Evolutionary conservation across 148 eudicot genomes (phyloP), one percentile per base, ranked within the genome.

Genomic region (Fagopyrum tataricum): DNA sequence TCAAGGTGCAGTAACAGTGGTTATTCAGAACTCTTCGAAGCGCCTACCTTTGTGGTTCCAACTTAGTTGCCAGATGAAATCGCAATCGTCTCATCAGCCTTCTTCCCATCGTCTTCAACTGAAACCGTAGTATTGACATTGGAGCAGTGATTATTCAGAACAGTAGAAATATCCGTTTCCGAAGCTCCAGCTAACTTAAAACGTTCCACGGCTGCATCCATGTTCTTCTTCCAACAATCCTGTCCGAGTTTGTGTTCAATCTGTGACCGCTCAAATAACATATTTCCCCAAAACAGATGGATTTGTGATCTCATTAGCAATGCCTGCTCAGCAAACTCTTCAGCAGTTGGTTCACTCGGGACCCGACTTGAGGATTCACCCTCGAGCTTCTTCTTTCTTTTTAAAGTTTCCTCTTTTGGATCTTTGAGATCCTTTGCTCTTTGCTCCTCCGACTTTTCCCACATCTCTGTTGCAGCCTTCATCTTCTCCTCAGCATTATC

Each of bases 151-250:
- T 91, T 95, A 75, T 86, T 91, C 55, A 82, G 77, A 72, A 95
- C 92, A 1, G 88, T 81, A 24, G 87, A 76, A 71, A 91, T 91
- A 73, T 95, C 97, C n/a, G 83, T 69, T 74, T 95, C 96, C 15
- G 98, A 90, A 74, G 98, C 98, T 47, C 97, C 97, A 66, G 97
- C 98, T 80, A 91, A 87, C 80, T 91, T 88, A 52, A 95, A 95
- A 24, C 92, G 79, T 79, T 83, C 97, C 9, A 87, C 89, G 26
- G 98, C 90, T 20, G 71, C 83, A 53, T 91, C 96, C 62, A 95
- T 78, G 52, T 85, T 82, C 85, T 90, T 73, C 51, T 84, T 85
- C 97, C 98, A 95, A 70, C 80, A 79, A 24, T 79, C 72, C 56
- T 78, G 62, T 20, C 85, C 87, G 75, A 95, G 75, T 64, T 85